Base-by-base conservation (phyloP, 108 stramenopile genomes). In the Chaetoceros tenuissimus region DNA sequence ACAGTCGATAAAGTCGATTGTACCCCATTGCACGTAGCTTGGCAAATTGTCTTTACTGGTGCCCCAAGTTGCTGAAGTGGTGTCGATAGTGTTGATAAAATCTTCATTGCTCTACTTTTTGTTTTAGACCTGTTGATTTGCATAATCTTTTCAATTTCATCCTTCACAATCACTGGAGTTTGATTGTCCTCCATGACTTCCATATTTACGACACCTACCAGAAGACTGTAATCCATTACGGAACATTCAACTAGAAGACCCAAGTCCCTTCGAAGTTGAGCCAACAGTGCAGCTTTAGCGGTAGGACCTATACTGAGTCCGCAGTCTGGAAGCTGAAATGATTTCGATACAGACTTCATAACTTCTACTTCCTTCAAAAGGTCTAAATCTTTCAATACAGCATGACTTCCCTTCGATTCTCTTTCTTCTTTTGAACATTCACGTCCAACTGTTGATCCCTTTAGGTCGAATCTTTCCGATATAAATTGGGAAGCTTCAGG, bases 171-270 rank as follows among this genome's bases (percentile, higher is more conserved):
- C 5, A 13, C 13, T 40, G 5, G 5, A 40, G 34, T 13, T 40
- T 5, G 13, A 40, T 40, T 13, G 13, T 10, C 48, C 23, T 50
- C 48, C 1, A 29, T 31, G 10, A 13, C 40, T 17, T 78, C 80
- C 76, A 75, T 77, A 28, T 78, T 50, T 10, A 78, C 81, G 28
- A 84, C 69, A 24, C 92, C 92, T 29, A 90, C 83, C 27, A 94
- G 72, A 2, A 94, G 63, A 63, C 82, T 85, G 65, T 94, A 94
- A 62, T 94, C 93, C 72, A 94, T 85, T 21, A 89, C 82, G 44
- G 65, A 62, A 43, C 89, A 89, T 24, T 72, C 62, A 18, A 74
- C 64, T 18, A 94, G 63, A 16, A 94, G 62, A 23, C 63, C 48
- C 17, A 94, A 87, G 67, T 94, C 93, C 45, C 79, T 68, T 31